phyloP scores from a whole-genome alignment of 164 flowering plant genomes.

The Nymphaea colorata region DNA sequence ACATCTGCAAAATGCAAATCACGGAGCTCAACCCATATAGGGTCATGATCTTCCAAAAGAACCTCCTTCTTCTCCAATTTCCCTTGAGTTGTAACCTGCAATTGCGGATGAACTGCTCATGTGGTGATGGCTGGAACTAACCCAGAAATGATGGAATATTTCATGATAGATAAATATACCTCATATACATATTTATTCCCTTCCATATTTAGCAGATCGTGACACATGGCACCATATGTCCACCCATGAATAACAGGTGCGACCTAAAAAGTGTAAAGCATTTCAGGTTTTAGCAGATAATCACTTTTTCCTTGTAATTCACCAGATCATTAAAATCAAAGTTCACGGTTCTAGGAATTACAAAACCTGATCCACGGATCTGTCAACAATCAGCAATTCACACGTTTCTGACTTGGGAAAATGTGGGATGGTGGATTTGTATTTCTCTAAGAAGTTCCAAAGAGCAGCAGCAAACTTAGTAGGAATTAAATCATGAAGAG shows the following conservation, averaged over 20 bases:
- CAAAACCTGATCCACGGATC: conserved; percentile 90
- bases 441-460: conserved; percentile 61
- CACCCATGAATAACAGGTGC: conserved; percentile 99
- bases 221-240: conserved; percentile 99
- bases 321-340: not conserved
- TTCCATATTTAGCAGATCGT: conserved; percentile 80
- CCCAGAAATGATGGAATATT: not conserved
- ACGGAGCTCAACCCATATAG: conserved; percentile 93
- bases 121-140: not conserved
- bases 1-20: conserved; percentile 98
- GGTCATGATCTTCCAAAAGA: conserved; percentile 96
- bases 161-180: conserved; percentile 25
- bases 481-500: conserved; percentile 67
- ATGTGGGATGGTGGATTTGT: conserved; percentile 57
- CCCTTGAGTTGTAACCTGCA: conserved; percentile 16
- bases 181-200: conserved; percentile 93
- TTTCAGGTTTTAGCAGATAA: too few relatives aligned
- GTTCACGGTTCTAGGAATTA: not conserved
- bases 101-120: not conserved
- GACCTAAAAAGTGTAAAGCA: conserved; percentile 34
- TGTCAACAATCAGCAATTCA: conserved; percentile 84
- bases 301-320: not conserved
- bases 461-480: conserved; percentile 89
- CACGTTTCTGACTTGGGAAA: conserved; percentile 93
- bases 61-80: conserved; percentile 77